A percentile compares a stretch with the other conserved stretches of the same genome.
phyloP scores from a whole-genome alignment of 2,329 filamentous ascomycete species.

The Plenodomus tracheiphilus region DNA sequence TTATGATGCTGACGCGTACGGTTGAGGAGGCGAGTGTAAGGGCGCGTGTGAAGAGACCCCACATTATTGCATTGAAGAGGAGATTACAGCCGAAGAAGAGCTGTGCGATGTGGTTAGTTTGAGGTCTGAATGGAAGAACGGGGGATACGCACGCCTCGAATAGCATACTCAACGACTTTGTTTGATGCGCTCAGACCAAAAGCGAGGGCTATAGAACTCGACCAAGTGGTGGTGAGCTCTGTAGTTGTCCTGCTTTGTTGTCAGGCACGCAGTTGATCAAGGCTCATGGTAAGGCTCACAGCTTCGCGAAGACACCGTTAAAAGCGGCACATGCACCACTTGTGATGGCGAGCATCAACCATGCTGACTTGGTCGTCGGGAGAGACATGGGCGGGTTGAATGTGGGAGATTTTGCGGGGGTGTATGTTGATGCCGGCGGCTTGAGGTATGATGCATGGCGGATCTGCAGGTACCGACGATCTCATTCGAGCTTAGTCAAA shows the following conservation, averaged over 20 bases:
- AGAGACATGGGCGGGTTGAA: slow-evolving; percentile 23
- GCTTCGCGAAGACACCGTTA: slow-evolving; percentile 82
- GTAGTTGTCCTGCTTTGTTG: slow-evolving; percentile 59
- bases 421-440: neutral
- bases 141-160: slow-evolving; percentile 54
- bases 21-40: slow-evolving; percentile 75
- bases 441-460: slow-evolving; percentile 7
- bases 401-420: slow-evolving; percentile 1
- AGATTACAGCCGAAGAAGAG: slow-evolving; percentile 76
- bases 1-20: slow-evolving; percentile 79
- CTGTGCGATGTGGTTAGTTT: slow-evolving; percentile 46
- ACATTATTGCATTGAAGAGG: slow-evolving; percentile 79
- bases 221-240: slow-evolving; percentile 59
- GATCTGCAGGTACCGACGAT: slow-evolving; percentile 20
- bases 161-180: slow-evolving; percentile 53
- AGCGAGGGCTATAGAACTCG: slow-evolving; percentile 52
- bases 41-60: slow-evolving; percentile 79
- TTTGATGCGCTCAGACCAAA: slow-evolving; percentile 53
- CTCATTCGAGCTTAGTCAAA: slow-evolving; percentile 23
- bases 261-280: slow-evolving; percentile 6
- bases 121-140: neutral
- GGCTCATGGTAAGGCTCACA: slow-evolving; percentile 55
- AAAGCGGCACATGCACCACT: slow-evolving; percentile 79
- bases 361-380: slow-evolving; percentile 34
- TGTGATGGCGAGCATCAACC: slow-evolving; percentile 69